Base-by-base conservation (phyloP, 2,329 filamentous ascomycete genomes). In the Beauveria caledonica region DNA sequence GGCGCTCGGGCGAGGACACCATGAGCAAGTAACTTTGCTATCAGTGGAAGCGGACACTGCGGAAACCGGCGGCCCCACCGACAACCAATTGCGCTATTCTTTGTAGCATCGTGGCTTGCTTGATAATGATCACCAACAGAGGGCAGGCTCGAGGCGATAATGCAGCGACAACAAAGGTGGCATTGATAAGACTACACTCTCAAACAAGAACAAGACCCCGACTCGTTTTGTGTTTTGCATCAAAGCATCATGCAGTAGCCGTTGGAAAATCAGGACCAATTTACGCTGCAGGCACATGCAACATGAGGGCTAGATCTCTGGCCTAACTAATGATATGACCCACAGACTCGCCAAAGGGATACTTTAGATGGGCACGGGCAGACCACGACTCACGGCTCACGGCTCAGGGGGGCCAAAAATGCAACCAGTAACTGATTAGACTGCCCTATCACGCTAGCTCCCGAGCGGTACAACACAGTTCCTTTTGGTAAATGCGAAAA, bases 361-460 rank as follows among this genome's bases (percentile, higher is more conserved):
- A n/a, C n/a, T n/a, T n/a, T 29, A 10, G 10, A 29, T 45, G 45
- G 27, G 45, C 54, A 48, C 44, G 44, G 42, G 29, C 21, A 27
- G 25, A 45, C 44, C 54, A 49, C 19, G 13, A 40, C 39, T 5
- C n/a, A 27, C 13, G 15, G 23, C n/a, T n/a, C 53, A 46, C n/a
- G 10, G 23, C 36, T 3, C 17, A 27, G 8, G n/a, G 11, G 33
- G 33, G 33, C 33, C 33, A 39, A 49, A 39, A 15, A 42, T 17
- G 13, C 29, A 11, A 33, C 1, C 13, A 11, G 13, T 33, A 10
- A 33, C 29, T 33, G 29, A 10, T 25, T 33, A 33, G 36, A 9
- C 6, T 25, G 54, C 55, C 55, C 45, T 58, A 29, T 29, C 55
- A 23, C 29, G 15, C 55, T 58, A 57, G 52, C 29, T 45, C 52